phyloP scores from a whole-genome alignment of 1,284 basidiomycete genomes.

The Schizopora paradoxa region DNA sequence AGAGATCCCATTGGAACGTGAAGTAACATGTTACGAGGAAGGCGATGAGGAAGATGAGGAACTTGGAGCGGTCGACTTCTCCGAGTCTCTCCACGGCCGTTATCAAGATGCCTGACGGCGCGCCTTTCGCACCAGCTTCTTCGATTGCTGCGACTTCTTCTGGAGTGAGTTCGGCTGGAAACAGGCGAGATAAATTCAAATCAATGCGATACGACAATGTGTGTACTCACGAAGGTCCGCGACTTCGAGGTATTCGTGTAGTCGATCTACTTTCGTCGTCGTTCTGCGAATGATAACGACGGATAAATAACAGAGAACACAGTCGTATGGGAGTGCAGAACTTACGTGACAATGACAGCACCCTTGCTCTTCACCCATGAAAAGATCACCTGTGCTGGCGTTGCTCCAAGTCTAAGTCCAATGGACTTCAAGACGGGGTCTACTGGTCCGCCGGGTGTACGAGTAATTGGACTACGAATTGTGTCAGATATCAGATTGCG shows the following conservation, averaged over 20 bases:
- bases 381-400: slow-evolving; percentile 68
- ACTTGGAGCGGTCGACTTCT: no score
- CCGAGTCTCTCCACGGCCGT: no score
- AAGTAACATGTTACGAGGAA: no score
- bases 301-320: slow-evolving; percentile 2
- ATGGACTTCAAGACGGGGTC: slow-evolving; percentile 56
- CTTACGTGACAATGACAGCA: slow-evolving; percentile 61
- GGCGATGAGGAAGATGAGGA: no score
- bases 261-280: slow-evolving; percentile 46
- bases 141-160: slow-evolving; percentile 40
- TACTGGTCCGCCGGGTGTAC: slow-evolving; percentile 65
- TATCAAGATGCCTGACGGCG: no score
- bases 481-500: neutral
- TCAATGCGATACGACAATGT: slow-evolving; percentile 1
- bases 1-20: no score
- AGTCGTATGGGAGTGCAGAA: slow-evolving; percentile 7
- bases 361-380: slow-evolving; percentile 65
- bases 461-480: slow-evolving; percentile 60
- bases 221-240: slow-evolving; percentile 39
- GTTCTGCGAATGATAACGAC: slow-evolving; percentile 30
- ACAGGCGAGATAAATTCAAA: slow-evolving; percentile 1
- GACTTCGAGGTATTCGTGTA: slow-evolving; percentile 51
- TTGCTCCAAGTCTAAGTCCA: slow-evolving; percentile 50
- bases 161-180: slow-evolving; percentile 30
- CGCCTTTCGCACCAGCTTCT: slow-evolving; percentile 33